phyloP scores from a whole-genome alignment of 1,139 yeast species.

The Debaryomycetaceae sp. region DNA sequence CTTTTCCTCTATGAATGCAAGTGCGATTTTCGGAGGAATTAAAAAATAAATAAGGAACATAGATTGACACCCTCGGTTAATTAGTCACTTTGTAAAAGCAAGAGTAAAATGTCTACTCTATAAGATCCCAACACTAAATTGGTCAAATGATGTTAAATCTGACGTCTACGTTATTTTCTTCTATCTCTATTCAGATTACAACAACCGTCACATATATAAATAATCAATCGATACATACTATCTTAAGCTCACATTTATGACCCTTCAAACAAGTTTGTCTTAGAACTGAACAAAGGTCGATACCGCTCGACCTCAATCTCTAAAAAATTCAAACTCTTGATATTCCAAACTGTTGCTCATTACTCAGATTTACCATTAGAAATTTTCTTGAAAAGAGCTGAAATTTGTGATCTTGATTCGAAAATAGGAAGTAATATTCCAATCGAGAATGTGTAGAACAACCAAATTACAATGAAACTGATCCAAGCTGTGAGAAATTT shows the following conservation, averaged over 20 bases:
- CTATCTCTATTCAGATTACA: neutral
- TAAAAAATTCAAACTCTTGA: neutral
- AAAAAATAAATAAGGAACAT: neutral
- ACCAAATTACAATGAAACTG: slow-evolving; percentile 69
- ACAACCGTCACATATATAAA: neutral
- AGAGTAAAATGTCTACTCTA: too few relatives aligned
- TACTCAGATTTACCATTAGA: neutral
- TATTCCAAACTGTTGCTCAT: too few relatives aligned
- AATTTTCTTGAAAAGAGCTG: neutral
- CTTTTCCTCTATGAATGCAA: neutral
- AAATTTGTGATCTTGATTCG: slow-evolving; percentile 49
- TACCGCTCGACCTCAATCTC: too few relatives aligned
- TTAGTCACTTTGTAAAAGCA: neutral
- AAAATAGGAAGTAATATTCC: slow-evolving; percentile 61
- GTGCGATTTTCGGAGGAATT: neutral
- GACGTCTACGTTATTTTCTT: neutral
- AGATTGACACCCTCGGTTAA: neutral
- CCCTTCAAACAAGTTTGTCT: too few relatives aligned
- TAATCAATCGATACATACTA: too few relatives aligned
- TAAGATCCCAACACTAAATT: too few relatives aligned
- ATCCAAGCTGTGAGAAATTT: slow-evolving; percentile 82
- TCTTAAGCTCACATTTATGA: too few relatives aligned
- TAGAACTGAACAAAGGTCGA: too few relatives aligned
- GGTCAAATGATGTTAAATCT: neutral
- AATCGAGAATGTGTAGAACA: slow-evolving; percentile 52